A percentile compares a stretch with the other conserved stretches of the same genome.
Evolutionary conservation across 75 land plant genomes (phyloP).

Genomic region (Cupressus sempervirens): DNA sequence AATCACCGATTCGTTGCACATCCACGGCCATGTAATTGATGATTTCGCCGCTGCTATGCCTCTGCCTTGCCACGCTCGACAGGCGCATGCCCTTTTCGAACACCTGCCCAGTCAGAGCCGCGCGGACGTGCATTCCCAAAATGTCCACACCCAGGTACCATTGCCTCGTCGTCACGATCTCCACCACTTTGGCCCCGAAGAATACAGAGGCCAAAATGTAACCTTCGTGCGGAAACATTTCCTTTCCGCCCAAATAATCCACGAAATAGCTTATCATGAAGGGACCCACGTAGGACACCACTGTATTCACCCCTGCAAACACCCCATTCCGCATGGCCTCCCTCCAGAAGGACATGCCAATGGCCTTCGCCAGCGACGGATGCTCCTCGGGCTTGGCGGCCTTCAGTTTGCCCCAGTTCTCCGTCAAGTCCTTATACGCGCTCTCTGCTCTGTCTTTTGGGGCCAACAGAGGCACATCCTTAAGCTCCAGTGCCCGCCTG

Average conservation of each 20-base stretch:
- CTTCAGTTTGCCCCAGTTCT: conserved; percentile 68
- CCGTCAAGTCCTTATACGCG: conserved; percentile 46
- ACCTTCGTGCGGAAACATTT: conserved; percentile 73
- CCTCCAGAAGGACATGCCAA: conserved; percentile 67
- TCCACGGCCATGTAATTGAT: conserved; percentile 99
- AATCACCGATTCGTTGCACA: conserved; percentile 88
- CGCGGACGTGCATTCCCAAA: conserved; percentile 82
- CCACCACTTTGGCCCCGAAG: conserved; percentile 65
- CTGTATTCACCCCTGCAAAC: conserved; percentile 65
- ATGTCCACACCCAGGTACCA: conserved; percentile 92
- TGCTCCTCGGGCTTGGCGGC: conserved; percentile 38
- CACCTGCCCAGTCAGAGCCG: conserved; percentile 87
- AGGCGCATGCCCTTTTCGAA: conserved; percentile 77
- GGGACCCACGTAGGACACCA: conserved; percentile 90
- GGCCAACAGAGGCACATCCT: conserved; percentile 72
- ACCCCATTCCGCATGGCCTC: conserved; percentile 66
- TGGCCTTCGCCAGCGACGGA: conserved; percentile 67
- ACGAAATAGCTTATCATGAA: conserved; percentile 87
- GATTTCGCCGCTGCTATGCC: conserved; percentile 92
- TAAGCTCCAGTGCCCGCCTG: conserved; percentile 66
- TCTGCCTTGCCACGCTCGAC: conserved; percentile 69
- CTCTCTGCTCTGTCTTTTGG: conserved; percentile 64
- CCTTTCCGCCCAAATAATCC: conserved; percentile 79
- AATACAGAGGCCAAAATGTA: conserved; percentile 68
- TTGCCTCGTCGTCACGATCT: conserved; percentile 73